phyloP scores from a whole-genome alignment of 75 land plant species.

The Sequoia sempervirens region DNA sequence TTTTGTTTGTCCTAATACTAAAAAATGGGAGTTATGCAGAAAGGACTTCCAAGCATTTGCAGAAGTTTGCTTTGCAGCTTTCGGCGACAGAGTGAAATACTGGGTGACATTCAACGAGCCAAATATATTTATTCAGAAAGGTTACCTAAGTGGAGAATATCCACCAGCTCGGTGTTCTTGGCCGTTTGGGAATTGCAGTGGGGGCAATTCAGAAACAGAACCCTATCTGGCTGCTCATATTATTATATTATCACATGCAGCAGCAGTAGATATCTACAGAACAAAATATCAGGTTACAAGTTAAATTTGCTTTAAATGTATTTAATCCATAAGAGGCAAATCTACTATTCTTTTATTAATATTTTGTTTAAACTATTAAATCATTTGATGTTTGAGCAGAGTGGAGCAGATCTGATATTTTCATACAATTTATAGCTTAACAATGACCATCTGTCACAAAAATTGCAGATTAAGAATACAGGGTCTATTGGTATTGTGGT shows the following conservation, averaged over 20 bases:
- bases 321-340: background rate
- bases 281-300: slow-evolving; percentile 11
- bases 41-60: slow-evolving; percentile 19
- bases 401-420: background rate
- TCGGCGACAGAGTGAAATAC: slow-evolving; percentile 23
- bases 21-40: background rate
- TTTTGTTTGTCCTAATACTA: background rate
- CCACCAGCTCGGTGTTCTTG: slow-evolving; percentile 25
- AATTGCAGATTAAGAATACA: slow-evolving; percentile 34
- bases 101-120: slow-evolving; percentile 29
- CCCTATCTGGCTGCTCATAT: slow-evolving; percentile 32
- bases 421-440: background rate
- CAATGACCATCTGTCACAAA: background rate
- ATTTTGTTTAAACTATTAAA: too few species aligned
- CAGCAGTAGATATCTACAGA: slow-evolving; percentile 20
- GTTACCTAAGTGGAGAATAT: background rate
- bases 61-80: slow-evolving; percentile 11
- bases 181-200: slow-evolving; percentile 6
- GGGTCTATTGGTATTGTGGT: slow-evolving; percentile 53
- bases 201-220: slow-evolving; percentile 24
- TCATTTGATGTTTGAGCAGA: too few species aligned
- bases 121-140: slow-evolving; percentile 1
- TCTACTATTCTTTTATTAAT: background rate
- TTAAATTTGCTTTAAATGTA: background rate
- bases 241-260: slow-evolving; percentile 21